phyloP scores from a whole-genome alignment of 1,284 basidiomycete species.

The Sporisorium reilianum region DNA sequence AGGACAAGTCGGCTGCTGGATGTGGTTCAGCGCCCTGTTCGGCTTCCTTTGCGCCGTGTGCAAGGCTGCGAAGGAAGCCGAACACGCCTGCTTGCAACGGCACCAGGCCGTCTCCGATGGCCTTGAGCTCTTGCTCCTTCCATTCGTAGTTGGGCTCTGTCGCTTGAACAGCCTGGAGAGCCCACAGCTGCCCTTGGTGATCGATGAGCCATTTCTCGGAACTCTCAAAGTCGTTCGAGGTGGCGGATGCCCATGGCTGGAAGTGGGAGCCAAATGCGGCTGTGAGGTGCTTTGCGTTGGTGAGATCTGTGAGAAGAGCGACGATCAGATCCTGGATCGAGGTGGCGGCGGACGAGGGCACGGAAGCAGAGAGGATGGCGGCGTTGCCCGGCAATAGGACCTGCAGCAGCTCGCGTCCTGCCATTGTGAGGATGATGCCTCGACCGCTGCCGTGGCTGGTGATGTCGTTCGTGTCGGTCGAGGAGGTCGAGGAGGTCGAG shows the following conservation, averaged over 20 bases:
- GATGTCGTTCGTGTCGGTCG: background rate
- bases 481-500: too few species aligned
- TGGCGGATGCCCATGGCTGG: constrained; percentile 45
- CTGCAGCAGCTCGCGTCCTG: constrained; percentile 50
- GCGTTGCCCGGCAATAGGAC: constrained; percentile 56
- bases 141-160: constrained; percentile 55
- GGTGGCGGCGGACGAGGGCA: constrained; percentile 35
- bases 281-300: constrained; percentile 40
- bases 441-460: background rate
- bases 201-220: constrained; percentile 55
- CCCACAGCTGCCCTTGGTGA: constrained; percentile 51
- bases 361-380: constrained; percentile 48
- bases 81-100: constrained; percentile 36
- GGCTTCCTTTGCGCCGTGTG: constrained; percentile 76
- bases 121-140: constrained; percentile 43
- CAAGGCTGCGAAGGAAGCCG: constrained; percentile 75
- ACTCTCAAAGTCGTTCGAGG: constrained; percentile 42
- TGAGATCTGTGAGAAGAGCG: constrained; percentile 47
- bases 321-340: constrained; percentile 46
- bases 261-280: constrained; percentile 53
- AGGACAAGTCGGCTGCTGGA: constrained; percentile 76
- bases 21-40: constrained; percentile 85
- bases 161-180: constrained; percentile 45
- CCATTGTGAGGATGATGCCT: constrained; percentile 20
- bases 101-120: constrained; percentile 44